These are phyloP conservation scores for Paraconiothyrium sp. DNA, from an alignment of 2,329 filamentous ascomycete species.

Conservation along the genomic window DNA sequence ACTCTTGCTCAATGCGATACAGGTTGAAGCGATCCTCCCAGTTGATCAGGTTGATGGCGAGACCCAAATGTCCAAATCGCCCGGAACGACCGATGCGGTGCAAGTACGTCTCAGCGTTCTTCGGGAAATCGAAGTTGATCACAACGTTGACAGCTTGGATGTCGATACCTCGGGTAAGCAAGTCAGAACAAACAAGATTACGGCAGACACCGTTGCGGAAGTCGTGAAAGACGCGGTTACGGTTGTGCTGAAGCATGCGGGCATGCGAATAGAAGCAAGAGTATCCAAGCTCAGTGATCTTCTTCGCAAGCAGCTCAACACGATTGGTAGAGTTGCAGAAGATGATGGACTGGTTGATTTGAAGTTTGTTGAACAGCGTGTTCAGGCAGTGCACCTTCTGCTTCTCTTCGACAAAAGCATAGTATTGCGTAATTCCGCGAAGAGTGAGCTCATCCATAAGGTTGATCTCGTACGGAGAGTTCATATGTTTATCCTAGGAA, in stretches of 20 bases:
- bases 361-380: constrained; percentile 97
- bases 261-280: constrained; percentile 99
- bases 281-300: constrained; percentile 98
- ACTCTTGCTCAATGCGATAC: constrained; percentile 97
- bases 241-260: constrained; percentile 95
- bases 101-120: constrained; percentile 98
- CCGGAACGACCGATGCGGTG: constrained; percentile 98
- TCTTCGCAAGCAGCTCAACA: constrained; percentile 96
- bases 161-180: constrained; percentile 97
- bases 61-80: constrained; percentile 93
- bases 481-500: constrained; percentile 89
- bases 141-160: constrained; percentile 99
- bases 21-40: constrained; percentile 99
- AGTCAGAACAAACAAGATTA: constrained; percentile 96
- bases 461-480: constrained; percentile 96
- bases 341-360: constrained; percentile 99
- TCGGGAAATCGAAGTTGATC: constrained; percentile 99
- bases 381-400: constrained; percentile 99
- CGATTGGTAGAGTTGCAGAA: constrained; percentile 99
- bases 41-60: constrained; percentile 99
- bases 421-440: constrained; percentile 98
- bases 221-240: constrained; percentile 98
- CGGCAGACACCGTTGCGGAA: constrained; percentile 98
- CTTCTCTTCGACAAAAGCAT: constrained; percentile 98
- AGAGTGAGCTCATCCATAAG: constrained; percentile 99